Evolutionary conservation across 2,329 filamentous ascomycete species (phyloP), one percentile per base, ranked within the genome.

Genomic region (Stagonosporopsis chrysanthemi): DNA sequence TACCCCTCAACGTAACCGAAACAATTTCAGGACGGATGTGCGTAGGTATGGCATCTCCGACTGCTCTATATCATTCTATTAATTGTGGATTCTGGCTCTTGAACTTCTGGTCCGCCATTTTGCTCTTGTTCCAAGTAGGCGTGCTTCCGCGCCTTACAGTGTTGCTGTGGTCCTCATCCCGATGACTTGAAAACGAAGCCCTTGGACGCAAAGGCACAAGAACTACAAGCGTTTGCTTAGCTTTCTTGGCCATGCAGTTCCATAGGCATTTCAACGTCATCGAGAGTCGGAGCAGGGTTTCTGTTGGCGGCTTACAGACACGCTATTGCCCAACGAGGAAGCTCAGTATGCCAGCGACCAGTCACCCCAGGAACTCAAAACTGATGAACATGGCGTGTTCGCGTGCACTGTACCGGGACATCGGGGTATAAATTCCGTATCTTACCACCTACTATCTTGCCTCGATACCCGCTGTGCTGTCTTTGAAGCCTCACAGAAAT

Each of bases 321-420:
- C 62, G 59, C 60, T 66, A 68, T 52, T 35, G 56, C 61, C 56
- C 22, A 66, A 65, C 26, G 42, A 69, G 68, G 69, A 65, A 72
- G 68, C 63, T 70, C 65, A 29, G 14, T 60, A 48, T 23, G 35
- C 24, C 8, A 33, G 28, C 22, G 28, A 12, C 19, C 22, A 36
- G 47, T 42, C 23, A 49, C 35, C 31, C 15, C 8, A 35, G 35
- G 39, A 28, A 4, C n/a, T 29, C 9, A 39, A 22, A 42, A 45
- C 19, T 36, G 35, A 58, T 55, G 41, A n/a, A n/a, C 42, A 56
- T 23, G 45, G 29, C 35, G 22, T 33, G n/a, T 22, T 33, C 7
- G 22, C 23, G 6, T 23, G 40, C 14, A 17, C 9, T 44, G 3
- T 42, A 26, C 39, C 28, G 38, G 48, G 47, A 8, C 6, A 23